Base-by-base conservation (phyloP, 2,329 filamentous ascomycete genomes). In the Aspergillus oerlinghausenensis region DNA sequence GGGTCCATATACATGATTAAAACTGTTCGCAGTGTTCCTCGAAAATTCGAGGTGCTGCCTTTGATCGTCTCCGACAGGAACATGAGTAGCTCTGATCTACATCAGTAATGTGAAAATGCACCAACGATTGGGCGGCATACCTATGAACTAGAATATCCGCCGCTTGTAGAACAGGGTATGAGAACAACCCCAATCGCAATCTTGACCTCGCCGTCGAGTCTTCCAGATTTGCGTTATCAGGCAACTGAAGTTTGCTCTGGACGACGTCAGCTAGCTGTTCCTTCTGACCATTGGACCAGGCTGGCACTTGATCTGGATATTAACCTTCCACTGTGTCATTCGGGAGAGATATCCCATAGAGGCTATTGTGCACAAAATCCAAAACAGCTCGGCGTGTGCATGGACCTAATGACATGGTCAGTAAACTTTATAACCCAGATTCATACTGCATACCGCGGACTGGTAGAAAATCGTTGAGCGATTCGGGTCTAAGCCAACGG, bases 251-350 rank as follows among this genome's bases (percentile, higher is more conserved):
- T 73, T 95, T 96, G 73, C 84, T 90, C 88, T 91, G 45, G 29
- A 42, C 3, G 35, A 21, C 19, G 57, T 66, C 48, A 61, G 58
- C 52, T 17, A 56, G 55, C 25, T 21, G 21, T 14, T 23, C 19
- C 19, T 42, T 28, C 29, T 32, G 29, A 23, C 32, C 14, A 40
- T 5, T 38, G n/a, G 40, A 21, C 23, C 40, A 35, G 4, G 26
- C n/a, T 35, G 23, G n/a, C 7, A 21, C 17, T 40, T 9, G 19
- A 23, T 10, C 45, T 51, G 42, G 43, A 50, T 19, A 58, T 69
- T 62, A 69, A 90, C 91, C 86, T 99, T 99, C 92, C 94, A 99
- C 74, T 97, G 94, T 28, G 94, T 97, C 94, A 99, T 99, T n/a
- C 94, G 83, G 9, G 88, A 88, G n/a, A 99, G 79, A 75, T 96